Evolutionary conservation across 176 grass and related monocot species (phyloP).

Genomic region (Aegilops umbellulata): DNA sequence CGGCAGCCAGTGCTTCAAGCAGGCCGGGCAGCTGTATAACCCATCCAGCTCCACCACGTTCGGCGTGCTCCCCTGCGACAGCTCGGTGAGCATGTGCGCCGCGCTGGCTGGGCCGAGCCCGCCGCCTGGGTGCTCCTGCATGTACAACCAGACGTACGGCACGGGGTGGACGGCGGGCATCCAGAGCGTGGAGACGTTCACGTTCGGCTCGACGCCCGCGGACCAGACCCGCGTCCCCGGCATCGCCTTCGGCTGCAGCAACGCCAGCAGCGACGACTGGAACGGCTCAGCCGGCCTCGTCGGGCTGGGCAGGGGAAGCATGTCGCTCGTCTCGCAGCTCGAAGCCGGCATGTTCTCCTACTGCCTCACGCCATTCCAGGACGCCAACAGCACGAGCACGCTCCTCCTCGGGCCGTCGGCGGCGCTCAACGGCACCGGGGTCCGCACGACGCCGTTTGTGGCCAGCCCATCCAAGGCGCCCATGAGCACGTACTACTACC

Average conservation of each 20-base stretch:
- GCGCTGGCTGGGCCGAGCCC: background rate
- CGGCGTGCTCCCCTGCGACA: conserved; percentile 52
- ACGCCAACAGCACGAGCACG: conserved; percentile 49
- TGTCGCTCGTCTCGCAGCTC: conserved; percentile 73
- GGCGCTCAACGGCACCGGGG: conserved; percentile 20
- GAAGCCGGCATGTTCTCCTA: conserved; percentile 66
- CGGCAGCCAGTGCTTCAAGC: conserved; percentile 38
- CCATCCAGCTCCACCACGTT: conserved; percentile 58
- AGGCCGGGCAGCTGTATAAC: conserved; percentile 47
- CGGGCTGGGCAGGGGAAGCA: conserved; percentile 40
- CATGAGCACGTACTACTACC: conserved; percentile 62
- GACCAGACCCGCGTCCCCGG: conserved; percentile 20
- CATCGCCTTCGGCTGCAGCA: conserved; percentile 62
- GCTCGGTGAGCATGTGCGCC: conserved; percentile 40
- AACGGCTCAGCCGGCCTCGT: conserved; percentile 54
- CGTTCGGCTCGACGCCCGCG: conserved; percentile 36
- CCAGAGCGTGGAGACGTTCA: conserved; percentile 58
- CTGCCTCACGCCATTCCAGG: conserved; percentile 58
- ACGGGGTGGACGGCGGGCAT: conserved; percentile 62
- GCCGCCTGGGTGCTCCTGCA: conserved; percentile 43
- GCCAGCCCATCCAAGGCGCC: conserved; percentile 33
- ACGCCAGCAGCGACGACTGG: conserved; percentile 39
- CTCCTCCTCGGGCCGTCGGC: conserved; percentile 46
- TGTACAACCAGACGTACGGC: conserved; percentile 66
- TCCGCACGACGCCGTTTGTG: conserved; percentile 58